A percentile compares a stretch with the other conserved stretches of the same genome.
phyloP scores from a whole-genome alignment of 2,329 filamentous ascomycete species.

The Cladosporium sp. region DNA sequence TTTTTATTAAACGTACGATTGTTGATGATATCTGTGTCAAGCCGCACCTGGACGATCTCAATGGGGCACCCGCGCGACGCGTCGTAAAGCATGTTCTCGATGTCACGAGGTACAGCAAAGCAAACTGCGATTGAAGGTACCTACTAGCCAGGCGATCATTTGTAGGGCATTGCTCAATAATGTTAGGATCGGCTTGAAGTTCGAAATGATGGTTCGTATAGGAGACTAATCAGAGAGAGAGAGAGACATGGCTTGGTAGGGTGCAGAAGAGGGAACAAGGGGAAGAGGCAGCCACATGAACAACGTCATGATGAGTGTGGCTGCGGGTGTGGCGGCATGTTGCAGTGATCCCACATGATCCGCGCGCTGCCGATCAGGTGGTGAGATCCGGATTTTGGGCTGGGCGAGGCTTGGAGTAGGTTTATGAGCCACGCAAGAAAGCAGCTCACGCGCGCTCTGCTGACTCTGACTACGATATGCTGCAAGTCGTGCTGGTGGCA shows the following conservation, averaged over 20 bases:
- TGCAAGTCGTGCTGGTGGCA: neutral
- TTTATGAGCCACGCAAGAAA: neutral
- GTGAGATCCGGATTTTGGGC: neutral
- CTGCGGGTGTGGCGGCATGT: neutral
- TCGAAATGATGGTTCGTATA: neutral
- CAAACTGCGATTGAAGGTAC: neutral
- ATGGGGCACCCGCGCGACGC: neutral
- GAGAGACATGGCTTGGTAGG: neutral
- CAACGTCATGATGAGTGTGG: neutral
- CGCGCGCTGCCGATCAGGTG: conserved; percentile 1
- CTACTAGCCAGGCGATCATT: neutral
- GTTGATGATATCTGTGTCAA: neutral
- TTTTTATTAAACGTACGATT: neutral
- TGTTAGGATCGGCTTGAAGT: neutral
- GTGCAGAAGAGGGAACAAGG: neutral
- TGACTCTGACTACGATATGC: neutral
- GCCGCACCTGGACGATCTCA: neutral
- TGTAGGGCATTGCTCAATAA: neutral
- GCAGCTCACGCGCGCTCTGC: neutral
- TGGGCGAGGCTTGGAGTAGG: conserved; percentile 6
- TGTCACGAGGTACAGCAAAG: neutral
- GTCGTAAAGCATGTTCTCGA: neutral
- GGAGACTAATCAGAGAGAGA: neutral
- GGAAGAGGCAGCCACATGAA: neutral
- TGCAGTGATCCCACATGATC: neutral